A percentile compares a stretch with the other conserved stretches of the same genome.
phyloP scores from a whole-genome alignment of 306 rosid genomes.

The Hippophae rhamnoides region DNA sequence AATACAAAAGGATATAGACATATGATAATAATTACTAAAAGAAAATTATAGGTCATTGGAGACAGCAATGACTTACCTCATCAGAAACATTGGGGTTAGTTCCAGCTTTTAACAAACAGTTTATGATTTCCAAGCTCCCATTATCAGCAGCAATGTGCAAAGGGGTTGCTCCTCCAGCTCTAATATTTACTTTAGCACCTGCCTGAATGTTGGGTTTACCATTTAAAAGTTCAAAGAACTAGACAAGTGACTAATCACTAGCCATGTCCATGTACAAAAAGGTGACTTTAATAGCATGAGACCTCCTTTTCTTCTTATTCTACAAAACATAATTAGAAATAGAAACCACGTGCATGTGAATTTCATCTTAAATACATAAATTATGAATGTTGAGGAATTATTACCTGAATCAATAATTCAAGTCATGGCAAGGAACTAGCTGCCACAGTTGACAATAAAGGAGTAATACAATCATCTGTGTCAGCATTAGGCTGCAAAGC shows the following conservation, averaged over 20 bases:
- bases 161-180: slow-evolving; percentile 94
- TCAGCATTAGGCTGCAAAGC: slow-evolving; percentile 80
- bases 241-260: too few species aligned
- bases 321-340: too few species aligned
- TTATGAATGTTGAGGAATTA: slow-evolving; percentile 10
- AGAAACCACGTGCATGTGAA: too few species aligned
- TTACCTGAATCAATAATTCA: slow-evolving; percentile 80
- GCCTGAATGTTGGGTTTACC: slow-evolving; percentile 36
- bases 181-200: slow-evolving; percentile 72
- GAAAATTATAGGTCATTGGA: neutral
- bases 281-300: too few species aligned
- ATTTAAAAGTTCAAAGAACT: too few species aligned
- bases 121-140: slow-evolving; percentile 56
- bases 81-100: slow-evolving; percentile 70
- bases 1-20: neutral
- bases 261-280: too few species aligned
- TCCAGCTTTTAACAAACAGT: slow-evolving; percentile 68
- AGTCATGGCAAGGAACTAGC: slow-evolving; percentile 77
- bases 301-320: too few species aligned
- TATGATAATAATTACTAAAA: neutral
- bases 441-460: slow-evolving; percentile 77
- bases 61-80: slow-evolving; percentile 40
- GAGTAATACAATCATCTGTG: slow-evolving; percentile 83
- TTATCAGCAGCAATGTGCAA: slow-evolving; percentile 78
- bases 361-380: neutral